Conservation (phyloP, 139 green algal species). For the Chlorokybus atmophyticus region DNA sequence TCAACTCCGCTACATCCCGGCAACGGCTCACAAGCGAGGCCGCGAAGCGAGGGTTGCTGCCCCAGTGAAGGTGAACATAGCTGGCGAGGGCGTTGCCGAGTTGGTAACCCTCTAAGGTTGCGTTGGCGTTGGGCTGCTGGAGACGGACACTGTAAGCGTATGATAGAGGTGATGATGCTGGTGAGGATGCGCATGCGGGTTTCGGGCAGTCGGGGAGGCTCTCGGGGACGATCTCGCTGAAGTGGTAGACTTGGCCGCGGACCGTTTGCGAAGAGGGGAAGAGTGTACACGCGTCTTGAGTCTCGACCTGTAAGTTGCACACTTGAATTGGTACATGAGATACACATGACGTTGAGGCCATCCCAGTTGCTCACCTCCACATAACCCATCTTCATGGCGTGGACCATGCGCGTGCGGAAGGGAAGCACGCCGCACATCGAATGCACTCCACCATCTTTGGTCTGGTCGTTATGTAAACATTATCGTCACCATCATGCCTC, state of each 20-base stretch:
- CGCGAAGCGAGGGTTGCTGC: conserved; percentile 39
- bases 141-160: background rate
- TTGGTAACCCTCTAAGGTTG: conserved; percentile 53
- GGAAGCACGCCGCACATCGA: conserved; percentile 61
- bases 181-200: background rate
- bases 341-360: conserved; percentile 16
- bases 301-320: conserved; percentile 6
- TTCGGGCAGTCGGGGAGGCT: background rate
- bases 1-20: too few relatives aligned
- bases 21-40: conserved; percentile 42
- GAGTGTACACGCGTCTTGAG: conserved; percentile 26
- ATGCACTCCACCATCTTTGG: conserved; percentile 16
- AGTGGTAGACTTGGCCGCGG: conserved; percentile 59
- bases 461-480: too few relatives aligned
- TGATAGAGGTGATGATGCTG: background rate
- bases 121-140: too few relatives aligned
- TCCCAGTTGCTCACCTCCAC: conserved; percentile 43
- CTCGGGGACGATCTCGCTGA: conserved; percentile 56
- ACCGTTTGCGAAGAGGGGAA: conserved; percentile 43
- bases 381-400: conserved; percentile 48
- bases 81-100: conserved; percentile 53
- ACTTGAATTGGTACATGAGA: background rate
- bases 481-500: too few relatives aligned
- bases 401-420: conserved; percentile 54
- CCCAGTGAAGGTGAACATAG: conserved; percentile 78